phyloP scores from a whole-genome alignment of 306 rosid genomes.

The Dalbergia cultrata region DNA sequence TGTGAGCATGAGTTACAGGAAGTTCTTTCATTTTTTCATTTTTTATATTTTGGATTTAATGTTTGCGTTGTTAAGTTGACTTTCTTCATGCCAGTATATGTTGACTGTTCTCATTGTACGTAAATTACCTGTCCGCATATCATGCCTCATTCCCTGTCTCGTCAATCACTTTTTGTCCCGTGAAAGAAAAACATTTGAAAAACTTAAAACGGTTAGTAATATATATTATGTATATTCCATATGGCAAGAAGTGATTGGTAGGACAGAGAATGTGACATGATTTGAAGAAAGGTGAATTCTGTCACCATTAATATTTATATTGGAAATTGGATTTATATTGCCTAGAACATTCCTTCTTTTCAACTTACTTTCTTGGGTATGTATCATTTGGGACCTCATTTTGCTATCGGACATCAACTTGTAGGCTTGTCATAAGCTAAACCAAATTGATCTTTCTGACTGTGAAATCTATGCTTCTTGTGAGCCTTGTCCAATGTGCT shows the following conservation, averaged over 20 bases:
- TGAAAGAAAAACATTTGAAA: no score
- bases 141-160: no score
- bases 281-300: no score
- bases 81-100: neutral
- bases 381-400: conserved; percentile 17
- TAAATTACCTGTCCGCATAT: no score
- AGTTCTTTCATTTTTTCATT: neutral
- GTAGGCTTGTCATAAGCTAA: conserved; percentile 89
- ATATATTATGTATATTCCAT: no score
- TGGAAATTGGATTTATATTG: neutral
- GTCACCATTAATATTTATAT: neutral
- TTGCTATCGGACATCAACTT: conserved; percentile 22
- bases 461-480: conserved; percentile 95
- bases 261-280: no score
- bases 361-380: conserved; percentile 27
- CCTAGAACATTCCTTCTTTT: neutral
- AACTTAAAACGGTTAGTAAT: no score
- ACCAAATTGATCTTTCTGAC: conserved; percentile 74
- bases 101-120: no score
- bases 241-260: no score
- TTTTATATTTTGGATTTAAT: neutral
- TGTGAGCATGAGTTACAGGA: conserved; percentile 5
- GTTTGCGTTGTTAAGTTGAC: conserved; percentile 8
- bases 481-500: conserved; percentile 99
- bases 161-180: no score